Percentiles rank a stretch among this genome's conserved stretches.
These are phyloP conservation scores for Diplotaxis tenuifolia DNA, from an alignment of 345 rosid species.

Conservation along the genomic window DNA sequence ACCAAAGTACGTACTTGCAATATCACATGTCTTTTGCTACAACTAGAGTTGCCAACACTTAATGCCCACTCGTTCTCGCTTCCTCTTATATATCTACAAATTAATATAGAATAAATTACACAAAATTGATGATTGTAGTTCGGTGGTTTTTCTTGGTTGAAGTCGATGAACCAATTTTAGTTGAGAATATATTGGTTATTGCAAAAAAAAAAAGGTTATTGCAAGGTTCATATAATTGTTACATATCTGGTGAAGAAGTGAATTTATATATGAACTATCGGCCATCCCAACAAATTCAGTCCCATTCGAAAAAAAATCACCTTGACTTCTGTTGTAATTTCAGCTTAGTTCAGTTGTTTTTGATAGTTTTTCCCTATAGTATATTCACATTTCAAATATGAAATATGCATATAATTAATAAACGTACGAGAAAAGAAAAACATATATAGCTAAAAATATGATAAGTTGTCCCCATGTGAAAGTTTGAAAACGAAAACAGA, in stretches of 20 bases:
- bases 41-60: slow-evolving; percentile 24
- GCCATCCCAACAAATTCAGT: not conserved
- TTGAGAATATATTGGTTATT: not conserved
- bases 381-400: not conserved
- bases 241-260: not conserved
- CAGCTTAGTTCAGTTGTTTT: not conserved
- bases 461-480: slow-evolving; percentile 28
- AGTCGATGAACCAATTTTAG: not conserved
- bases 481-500: slow-evolving; percentile 20
- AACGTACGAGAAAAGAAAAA: not conserved
- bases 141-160: slow-evolving; percentile 1
- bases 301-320: not conserved
- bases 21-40: slow-evolving; percentile 30
- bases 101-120: not conserved
- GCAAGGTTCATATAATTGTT: not conserved
- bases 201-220: slow-evolving; percentile 1
- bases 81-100: not conserved
- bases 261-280: not conserved
- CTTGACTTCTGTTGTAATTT: not conserved
- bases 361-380: not conserved
- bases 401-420: not conserved
- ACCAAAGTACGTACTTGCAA: slow-evolving; percentile 37
- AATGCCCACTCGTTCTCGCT: not conserved
- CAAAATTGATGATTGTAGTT: not conserved
- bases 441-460: not conserved